Base-by-base conservation (phyloP, 352 stramenopile genomes). In the Globisporangium paddicum region DNA sequence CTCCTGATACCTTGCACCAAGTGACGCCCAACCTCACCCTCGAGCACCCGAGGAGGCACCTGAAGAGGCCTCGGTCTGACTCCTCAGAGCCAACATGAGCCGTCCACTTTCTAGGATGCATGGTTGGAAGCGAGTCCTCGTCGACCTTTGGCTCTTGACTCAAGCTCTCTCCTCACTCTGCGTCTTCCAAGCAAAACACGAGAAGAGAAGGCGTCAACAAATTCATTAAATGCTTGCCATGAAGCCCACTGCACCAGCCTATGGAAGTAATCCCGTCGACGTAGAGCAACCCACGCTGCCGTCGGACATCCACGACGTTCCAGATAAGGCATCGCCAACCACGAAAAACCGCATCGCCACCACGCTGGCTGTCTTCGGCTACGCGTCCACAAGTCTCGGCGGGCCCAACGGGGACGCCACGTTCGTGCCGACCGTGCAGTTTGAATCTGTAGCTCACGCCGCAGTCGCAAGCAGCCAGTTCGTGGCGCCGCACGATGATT, bases 341-440 rank as follows among this genome's bases (percentile, higher is more conserved):
- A 42, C 16, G 5, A 84, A 80, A 25, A 51, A 7, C 44, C 71
- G 73, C 25, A 60, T 82, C 40, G 66, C 64, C 0, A 40, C 79
- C 32, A 73, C 66, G 1, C 48, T 75, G 46, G 68, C 67, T 5
- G 64, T 71, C 21, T 60, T 83, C 13, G 75, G 77, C 0, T 87
- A 84, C 44, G 64, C 66, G 11, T 69, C 73, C 19, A 44, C 82
- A 32, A 55, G 50, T 41, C 16, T 68, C 16, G 41, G 45, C 52
- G 13, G 34, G 18, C 16, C 50, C 0, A 19, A 57, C 14, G 41
- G 30, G 0, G 47, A 62, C 2, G 45, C 40, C 6, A 40, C 52
- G 5, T 38, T 28, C 21, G 30, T 73, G 2, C 48, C 63, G 7
- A 71, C 61, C 3, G 30, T 75, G 58, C 61, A 79, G 34, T 61